phyloP scores from a whole-genome alignment of 2,329 filamentous ascomycete species.

The Phymatotrichopsis omnivora region DNA sequence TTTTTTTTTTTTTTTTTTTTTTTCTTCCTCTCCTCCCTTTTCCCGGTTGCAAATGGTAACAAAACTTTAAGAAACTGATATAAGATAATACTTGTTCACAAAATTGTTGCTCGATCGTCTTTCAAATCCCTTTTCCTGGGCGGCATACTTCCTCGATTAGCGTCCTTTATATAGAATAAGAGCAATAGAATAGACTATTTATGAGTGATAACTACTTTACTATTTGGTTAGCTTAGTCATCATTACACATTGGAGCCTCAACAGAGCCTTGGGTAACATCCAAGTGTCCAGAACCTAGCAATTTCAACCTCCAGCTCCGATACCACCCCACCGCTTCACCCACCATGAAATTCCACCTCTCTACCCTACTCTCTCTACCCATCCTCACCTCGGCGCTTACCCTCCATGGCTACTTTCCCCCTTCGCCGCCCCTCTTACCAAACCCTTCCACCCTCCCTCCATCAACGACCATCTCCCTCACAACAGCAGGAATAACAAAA shows the following conservation, averaged over 20 bases:
- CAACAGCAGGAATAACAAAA: conserved; percentile 20
- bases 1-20: background rate
- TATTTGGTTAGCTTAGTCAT: conserved; percentile 96
- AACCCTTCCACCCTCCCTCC: conserved; percentile 24
- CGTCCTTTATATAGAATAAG: conserved; percentile 26
- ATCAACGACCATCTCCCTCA: conserved; percentile 25
- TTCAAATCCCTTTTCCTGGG: conserved; percentile 26
- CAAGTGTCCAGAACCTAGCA: background rate
- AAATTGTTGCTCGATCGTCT: conserved; percentile 30
- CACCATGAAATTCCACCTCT: conserved; percentile 17
- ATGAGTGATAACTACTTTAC: conserved; percentile 60
- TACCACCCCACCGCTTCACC: background rate
- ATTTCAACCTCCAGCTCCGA: background rate
- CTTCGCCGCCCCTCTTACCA: conserved; percentile 20
- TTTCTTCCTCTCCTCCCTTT: conserved; percentile 1
- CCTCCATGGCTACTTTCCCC: conserved; percentile 18
- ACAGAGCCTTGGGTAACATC: conserved; percentile 34
- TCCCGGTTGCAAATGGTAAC: conserved; percentile 32
- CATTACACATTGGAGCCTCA: too few species aligned
- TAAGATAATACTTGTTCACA: conserved; percentile 27
- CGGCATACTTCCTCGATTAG: conserved; percentile 27
- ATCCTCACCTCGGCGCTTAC: conserved; percentile 14
- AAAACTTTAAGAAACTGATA: conserved; percentile 32
- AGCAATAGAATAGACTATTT: too few species aligned
- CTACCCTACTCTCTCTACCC: conserved; percentile 11